These are phyloP conservation scores for Xerocomus potaroensis DNA, from an alignment of 768 basidiomycete species.

Conservation along the genomic window DNA sequence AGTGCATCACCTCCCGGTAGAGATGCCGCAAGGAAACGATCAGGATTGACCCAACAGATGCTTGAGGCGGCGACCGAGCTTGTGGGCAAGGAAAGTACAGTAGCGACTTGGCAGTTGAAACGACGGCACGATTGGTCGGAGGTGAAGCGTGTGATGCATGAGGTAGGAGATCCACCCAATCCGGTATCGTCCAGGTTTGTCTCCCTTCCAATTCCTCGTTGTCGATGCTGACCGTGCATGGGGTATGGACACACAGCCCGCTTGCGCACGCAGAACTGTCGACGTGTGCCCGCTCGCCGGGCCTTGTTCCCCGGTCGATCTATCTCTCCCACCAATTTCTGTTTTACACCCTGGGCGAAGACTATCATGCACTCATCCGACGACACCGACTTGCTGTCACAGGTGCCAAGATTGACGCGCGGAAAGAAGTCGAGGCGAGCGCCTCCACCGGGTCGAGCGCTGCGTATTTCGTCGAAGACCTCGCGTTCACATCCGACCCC, in stretches of 20 bases:
- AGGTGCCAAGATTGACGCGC: slow-evolving; percentile 61
- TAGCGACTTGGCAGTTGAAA: slow-evolving; percentile 66
- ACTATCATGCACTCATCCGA: slow-evolving; percentile 76
- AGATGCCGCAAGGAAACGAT: slow-evolving; percentile 25
- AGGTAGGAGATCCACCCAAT: slow-evolving; percentile 7
- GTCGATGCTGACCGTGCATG: background rate
- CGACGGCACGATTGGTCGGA: slow-evolving; percentile 50
- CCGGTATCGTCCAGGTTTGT: slow-evolving; percentile 14
- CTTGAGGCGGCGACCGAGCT: slow-evolving; percentile 35
- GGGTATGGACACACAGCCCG: slow-evolving; percentile 39
- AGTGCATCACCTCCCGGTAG: slow-evolving; percentile 27
- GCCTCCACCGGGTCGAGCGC: slow-evolving; percentile 36
- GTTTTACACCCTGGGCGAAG: slow-evolving; percentile 70
- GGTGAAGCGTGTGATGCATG: slow-evolving; percentile 35
- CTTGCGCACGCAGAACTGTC: slow-evolving; percentile 82
- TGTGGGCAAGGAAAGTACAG: slow-evolving; percentile 35
- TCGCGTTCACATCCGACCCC: slow-evolving; percentile 8
- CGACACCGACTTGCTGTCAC: slow-evolving; percentile 56
- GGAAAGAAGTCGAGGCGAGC: slow-evolving; percentile 65
- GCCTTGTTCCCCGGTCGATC: slow-evolving; percentile 65
- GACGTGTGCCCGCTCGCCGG: slow-evolving; percentile 56
- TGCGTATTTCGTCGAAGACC: slow-evolving; percentile 25
- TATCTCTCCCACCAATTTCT: slow-evolving; percentile 85
- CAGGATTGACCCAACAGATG: slow-evolving; percentile 34
- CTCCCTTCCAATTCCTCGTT: background rate